Evolutionary conservation across 129 eudicot species (phyloP), one percentile per base, ranked within the genome.

Genomic region (Logfia minima): DNA sequence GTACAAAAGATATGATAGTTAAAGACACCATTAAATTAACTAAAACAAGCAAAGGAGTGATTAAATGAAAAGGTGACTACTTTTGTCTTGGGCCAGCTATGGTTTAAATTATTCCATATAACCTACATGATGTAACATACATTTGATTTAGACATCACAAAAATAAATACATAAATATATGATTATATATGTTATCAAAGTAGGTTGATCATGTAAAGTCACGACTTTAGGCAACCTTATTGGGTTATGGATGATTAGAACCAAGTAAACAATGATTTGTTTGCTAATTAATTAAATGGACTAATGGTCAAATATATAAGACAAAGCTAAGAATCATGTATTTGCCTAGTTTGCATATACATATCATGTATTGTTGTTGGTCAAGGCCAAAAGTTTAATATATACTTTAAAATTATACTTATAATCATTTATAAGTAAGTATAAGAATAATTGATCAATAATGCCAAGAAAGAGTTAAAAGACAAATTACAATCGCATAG

Each of bases 131-230:
- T 34, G 55, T 6, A 58, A 13, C 23, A 58, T 34, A 60, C 56
- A 37, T 34, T 24, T 37, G 56, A 74, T 74, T 19, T 74, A 22
- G 77, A 74, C 77, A 74, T 59, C 37, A 58, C 8, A 59, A 6
- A 13, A 5, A 24, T 37, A 60, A 16, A 1, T 21, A 59, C 24
- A 52, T 52, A 17, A 9, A 67, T 14, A 29, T 34, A 67, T 60
- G 13, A n/a, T 2, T 67, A 34, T 34, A 34, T 64, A 64, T 28
- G 21, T 64, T 64, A 26, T 60, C 65, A 11, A 64, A 26, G 3
- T 17, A 26, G 35, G 26, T 32, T 67, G 52, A 32, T 35, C 28
- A 3, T 34, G 29, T 9, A n/a, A 67, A 67, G 51, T 39, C 16
- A 67, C 11, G 28, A 10, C 34, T 5, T 63, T 63, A 37, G 35